Percentiles rank a stretch among this genome's conserved stretches.
Evolutionary conservation across 176 grass and related monocot species (phyloP).

Genomic region (Cocos nucifera): DNA sequence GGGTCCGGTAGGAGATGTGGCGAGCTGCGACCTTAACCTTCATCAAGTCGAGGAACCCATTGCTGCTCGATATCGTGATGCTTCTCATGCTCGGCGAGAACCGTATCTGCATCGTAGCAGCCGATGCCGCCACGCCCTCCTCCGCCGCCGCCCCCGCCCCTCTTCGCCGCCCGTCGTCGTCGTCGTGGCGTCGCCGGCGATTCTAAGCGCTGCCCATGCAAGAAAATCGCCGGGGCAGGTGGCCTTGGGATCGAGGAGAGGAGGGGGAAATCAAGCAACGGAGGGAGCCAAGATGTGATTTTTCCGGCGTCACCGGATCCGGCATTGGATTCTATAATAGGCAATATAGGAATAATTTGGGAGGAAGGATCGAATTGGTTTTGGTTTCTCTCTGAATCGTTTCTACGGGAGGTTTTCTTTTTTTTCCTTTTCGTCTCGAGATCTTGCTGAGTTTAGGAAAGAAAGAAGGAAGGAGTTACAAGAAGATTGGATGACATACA

Average conservation of each 20-base stretch:
- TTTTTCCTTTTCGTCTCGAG: too few species aligned
- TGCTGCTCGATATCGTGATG: constrained; percentile 92
- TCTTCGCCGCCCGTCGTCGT: constrained; percentile 1
- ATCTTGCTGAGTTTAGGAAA: too few species aligned
- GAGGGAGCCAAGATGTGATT: not conserved
- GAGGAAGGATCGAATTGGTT: not conserved
- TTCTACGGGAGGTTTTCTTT: too few species aligned
- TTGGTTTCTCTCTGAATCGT: too few species aligned
- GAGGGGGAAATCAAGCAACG: not conserved
- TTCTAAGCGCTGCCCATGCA: not conserved
- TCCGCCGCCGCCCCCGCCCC: not conserved
- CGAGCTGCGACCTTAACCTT: constrained; percentile 77
- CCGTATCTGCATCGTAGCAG: constrained; percentile 97
- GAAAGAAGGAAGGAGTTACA: too few species aligned
- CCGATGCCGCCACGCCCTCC: constrained; percentile 7
- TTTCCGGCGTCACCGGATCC: not conserved
- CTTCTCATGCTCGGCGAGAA: constrained; percentile 98
- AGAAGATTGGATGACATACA: too few species aligned
- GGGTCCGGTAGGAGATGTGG: constrained; percentile 91
- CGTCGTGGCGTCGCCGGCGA: not conserved
- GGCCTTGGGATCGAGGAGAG: not conserved
- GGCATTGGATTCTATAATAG: not conserved
- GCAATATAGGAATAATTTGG: not conserved
- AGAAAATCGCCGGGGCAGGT: too few species aligned
- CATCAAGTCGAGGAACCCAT: constrained; percentile 89